phyloP scores from a whole-genome alignment of 2,329 filamentous ascomycete species.

The Xylariaceae sp. region DNA sequence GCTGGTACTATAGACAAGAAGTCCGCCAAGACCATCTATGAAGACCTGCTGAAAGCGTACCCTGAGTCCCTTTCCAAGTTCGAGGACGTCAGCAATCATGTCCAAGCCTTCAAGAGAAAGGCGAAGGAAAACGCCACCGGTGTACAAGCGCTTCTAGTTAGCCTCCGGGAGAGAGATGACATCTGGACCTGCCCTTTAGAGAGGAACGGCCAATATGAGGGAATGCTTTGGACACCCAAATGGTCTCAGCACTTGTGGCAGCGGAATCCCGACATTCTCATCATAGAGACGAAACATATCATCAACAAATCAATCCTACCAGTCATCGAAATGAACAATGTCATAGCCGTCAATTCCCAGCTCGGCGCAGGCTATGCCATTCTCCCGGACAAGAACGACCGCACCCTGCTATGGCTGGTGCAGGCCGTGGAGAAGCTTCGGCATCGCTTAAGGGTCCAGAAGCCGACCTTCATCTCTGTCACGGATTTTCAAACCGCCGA shows the following conservation, averaged over 20 bases:
- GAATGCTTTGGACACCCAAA: constrained; percentile 34
- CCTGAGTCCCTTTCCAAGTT: constrained; percentile 29
- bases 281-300: constrained; percentile 33
- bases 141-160: constrained; percentile 32
- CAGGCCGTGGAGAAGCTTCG: constrained; percentile 32
- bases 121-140: constrained; percentile 33
- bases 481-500: constrained; percentile 35
- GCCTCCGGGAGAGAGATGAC: constrained; percentile 32
- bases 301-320: constrained; percentile 32
- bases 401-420: constrained; percentile 32
- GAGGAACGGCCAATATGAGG: constrained; percentile 27
- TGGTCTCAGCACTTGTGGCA: constrained; percentile 33
- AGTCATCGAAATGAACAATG: constrained; percentile 34
- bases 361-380: constrained; percentile 35
- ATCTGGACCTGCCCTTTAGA: constrained; percentile 32
- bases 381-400: constrained; percentile 33
- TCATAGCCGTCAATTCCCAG: constrained; percentile 27
- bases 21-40: constrained; percentile 27
- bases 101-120: constrained; percentile 33
- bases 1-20: constrained; percentile 29
- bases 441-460: constrained; percentile 29
- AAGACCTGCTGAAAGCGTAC: constrained; percentile 27
- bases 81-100: constrained; percentile 33
- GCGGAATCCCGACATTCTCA: constrained; percentile 33
- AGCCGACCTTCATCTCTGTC: constrained; percentile 29